These are phyloP conservation scores for Citeromyces matritensis DNA, from an alignment of 805 yeast genomes.

Conservation along the genomic window DNA sequence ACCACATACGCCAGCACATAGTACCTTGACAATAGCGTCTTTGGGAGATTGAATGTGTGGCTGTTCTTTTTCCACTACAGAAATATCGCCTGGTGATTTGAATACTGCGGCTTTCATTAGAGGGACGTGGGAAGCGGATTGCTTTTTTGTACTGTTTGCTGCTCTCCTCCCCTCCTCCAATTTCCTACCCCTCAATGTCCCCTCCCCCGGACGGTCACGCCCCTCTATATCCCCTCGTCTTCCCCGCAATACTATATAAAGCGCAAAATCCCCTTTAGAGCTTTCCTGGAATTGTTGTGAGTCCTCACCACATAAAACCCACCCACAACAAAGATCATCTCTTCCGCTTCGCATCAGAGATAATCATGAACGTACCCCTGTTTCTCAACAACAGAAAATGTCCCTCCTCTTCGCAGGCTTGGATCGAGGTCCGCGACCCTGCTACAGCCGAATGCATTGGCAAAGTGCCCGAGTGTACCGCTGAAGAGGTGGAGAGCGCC, in stretches of 20 bases:
- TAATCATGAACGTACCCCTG: no score
- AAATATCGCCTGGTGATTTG: conserved; percentile 24
- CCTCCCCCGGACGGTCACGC: no score
- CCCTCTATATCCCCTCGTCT: no score
- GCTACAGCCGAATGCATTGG: conserved; percentile 56
- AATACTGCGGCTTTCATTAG: conserved; percentile 41
- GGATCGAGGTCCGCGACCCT: conserved; percentile 67
- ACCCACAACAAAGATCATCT: no score
- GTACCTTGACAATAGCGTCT: conserved; percentile 31
- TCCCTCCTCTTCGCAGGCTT: conserved; percentile 30
- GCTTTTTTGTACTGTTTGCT: no score
- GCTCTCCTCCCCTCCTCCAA: no score
- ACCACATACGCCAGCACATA: conserved; percentile 36
- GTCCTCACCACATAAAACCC: no score
- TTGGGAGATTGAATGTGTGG: conserved; percentile 21
- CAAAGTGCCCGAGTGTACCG: conserved; percentile 60
- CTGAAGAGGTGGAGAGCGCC: conserved; percentile 48
- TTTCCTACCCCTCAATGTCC: no score
- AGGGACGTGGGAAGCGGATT: neutral
- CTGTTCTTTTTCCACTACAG: conserved; percentile 20
- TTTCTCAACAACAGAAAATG: conserved; percentile 34
- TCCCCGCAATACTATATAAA: no score
- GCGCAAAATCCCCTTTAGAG: no score
- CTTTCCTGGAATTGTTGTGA: no score
- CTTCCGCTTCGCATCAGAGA: no score